Base-by-base conservation (phyloP, 441 rosid species). In the Mallotus japonicus region DNA sequence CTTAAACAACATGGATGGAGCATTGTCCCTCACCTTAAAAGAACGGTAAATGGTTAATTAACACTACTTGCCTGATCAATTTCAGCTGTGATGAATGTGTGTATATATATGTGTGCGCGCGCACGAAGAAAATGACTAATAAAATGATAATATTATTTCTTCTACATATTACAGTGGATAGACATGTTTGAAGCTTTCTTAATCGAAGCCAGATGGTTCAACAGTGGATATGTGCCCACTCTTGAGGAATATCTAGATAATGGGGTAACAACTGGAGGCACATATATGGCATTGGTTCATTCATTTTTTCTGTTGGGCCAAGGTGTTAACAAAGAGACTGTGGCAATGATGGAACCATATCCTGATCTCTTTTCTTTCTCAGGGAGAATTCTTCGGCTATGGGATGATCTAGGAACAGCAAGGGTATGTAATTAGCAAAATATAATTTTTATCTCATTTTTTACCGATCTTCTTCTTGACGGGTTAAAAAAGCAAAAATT, bases 331-430 rank as follows among this genome's bases (percentile, higher is more conserved):
- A 12, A 67, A 24, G 66, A 80, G 24, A 66, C 83, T 12, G 12
- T 51, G 4, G 69, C 71, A 0, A 40, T 66, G 66, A 42, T 80
- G 75, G 58, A 67, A 20, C 80, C 76, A 10, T 69, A 69, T 63
- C 83, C 80, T 16, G 20, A 57, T 13, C 72, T 81, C 56, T 65
- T 75, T 57, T 40, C 73, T 11, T 20, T 51, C 20, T 16, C 69
- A 0, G 75, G 77, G 6, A 69, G 49, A 59, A 71, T 81, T 40
- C 69, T 69, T 14, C 69, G 83, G 49, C 76, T 81, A 15, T 76
- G 74, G 74, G 77, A 81, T 69, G 83, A 81, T 65, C 17, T 81
- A 1, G 78, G 80, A 28, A 80, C 83, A 6, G 73, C 83, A 69
- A 63, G 65, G 68, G 83, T 80, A 76, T 28, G 28, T 24, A 24